Evolutionary conservation across 1,284 basidiomycete species (phyloP), one percentile per base, ranked within the genome.

Genomic region (Apiotrichum domesticum): DNA sequence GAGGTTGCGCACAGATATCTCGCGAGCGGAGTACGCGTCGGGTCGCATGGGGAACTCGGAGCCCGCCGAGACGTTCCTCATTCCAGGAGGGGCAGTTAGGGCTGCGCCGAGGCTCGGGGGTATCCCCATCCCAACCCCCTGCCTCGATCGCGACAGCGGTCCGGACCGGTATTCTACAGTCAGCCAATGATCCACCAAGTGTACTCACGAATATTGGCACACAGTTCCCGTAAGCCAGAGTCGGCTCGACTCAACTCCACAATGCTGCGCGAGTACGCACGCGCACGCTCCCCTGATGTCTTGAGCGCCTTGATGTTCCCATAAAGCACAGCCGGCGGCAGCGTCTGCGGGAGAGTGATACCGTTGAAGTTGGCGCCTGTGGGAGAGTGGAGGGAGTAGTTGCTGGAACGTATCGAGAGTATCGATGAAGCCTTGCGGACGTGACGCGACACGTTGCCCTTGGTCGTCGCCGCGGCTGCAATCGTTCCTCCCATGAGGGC

Each of bases 161-260:
- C 46, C 44, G 2, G 50, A 40, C 3, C 46, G 32, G 44, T 57
- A 49, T 35, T 56, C 58, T 60, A 40, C 13, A 3, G 35, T 60
- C 15, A 52, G 52, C 29, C 21, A 40, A 43, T 37, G 21, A 15
- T 37, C 33, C 35, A 32, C 6, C 9, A 8, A 5, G 10, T 8
- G 3, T 35, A 74, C 81, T 55, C 67, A 88, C 88, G 80, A 58
- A 81, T 81, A 49, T 81, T 80, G 39, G 77, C 64, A 46, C 90
- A 78, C 92, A 91, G 94, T 32, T 87, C 85, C 13, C 79, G 78
- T 58, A 95, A 72, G 15, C 92, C 90, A 66, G 86, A 87, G 68
- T 93, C 88, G 63, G 84, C 84, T 58, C 80, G 78, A 48, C 84
- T 82, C 21, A 95, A 75, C 66, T 92, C 89, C 67, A 90, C 90